These are phyloP conservation scores for Saraca asoca DNA, from an alignment of 331 rosid genomes.

Conservation along the genomic window DNA sequence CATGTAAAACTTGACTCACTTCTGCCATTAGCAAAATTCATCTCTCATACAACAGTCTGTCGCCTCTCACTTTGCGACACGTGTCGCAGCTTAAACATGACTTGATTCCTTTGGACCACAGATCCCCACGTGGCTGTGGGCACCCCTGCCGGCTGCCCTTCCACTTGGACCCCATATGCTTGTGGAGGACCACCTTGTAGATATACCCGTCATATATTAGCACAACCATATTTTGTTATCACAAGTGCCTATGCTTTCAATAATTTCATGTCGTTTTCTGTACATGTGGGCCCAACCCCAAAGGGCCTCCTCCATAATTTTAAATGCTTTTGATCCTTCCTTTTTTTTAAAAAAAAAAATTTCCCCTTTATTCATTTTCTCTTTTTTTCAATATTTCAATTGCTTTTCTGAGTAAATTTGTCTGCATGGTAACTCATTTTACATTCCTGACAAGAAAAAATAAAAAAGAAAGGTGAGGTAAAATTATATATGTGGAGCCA, in stretches of 20 bases:
- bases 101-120: slow-evolving; percentile 56
- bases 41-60: slow-evolving; percentile 47
- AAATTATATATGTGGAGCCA: slow-evolving; percentile 43
- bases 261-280: slow-evolving; percentile 66
- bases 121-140: slow-evolving; percentile 61
- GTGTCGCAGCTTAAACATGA: slow-evolving; percentile 17
- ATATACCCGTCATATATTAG: slow-evolving; percentile 30
- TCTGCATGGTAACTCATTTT: too few species aligned
- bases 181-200: slow-evolving; percentile 52
- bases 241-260: slow-evolving; percentile 46
- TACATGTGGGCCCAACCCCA: slow-evolving; percentile 37
- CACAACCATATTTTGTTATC: slow-evolving; percentile 33
- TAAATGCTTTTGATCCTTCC: slow-evolving; percentile 30
- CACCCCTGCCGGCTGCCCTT: slow-evolving; percentile 47
- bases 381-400: neutral
- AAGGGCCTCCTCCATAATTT: slow-evolving; percentile 44
- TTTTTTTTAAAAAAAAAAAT: too few species aligned
- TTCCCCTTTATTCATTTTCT: neutral
- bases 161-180: slow-evolving; percentile 47
- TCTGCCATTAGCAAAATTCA: neutral
- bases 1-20: neutral
- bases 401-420: neutral
- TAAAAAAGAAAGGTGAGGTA: neutral
- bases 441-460: neutral
- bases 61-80: slow-evolving; percentile 39